Conservation (phyloP, 225 moss, liverwort and hornwort genomes). For the Physcomitrium patens region DNA sequence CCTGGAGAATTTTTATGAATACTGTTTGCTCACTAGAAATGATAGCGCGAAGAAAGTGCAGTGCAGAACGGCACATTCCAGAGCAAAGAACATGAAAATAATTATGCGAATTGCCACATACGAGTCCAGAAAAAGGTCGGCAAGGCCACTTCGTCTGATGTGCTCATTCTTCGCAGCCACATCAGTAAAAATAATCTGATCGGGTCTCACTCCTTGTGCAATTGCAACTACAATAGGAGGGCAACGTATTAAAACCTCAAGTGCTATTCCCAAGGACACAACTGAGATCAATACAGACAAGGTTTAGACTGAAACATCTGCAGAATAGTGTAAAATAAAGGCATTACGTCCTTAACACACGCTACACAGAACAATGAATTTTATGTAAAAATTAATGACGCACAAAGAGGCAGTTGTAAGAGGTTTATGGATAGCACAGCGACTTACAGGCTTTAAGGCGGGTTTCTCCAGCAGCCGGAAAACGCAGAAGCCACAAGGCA, state of each 20-base stretch:
- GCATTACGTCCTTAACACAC: background rate
- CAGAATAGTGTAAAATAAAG: constrained; percentile 3
- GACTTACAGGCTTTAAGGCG: constrained; percentile 91
- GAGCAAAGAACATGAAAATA: background rate
- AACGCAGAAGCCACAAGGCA: constrained; percentile 95
- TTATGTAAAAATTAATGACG: background rate
- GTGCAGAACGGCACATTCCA: background rate
- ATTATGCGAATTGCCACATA: constrained; percentile 37
- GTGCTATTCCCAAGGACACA: background rate
- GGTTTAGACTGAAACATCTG: background rate
- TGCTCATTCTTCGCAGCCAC: constrained; percentile 98
- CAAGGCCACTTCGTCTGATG: constrained; percentile 86
- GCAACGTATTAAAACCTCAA: background rate
- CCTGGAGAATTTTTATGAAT: background rate
- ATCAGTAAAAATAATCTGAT: constrained; percentile 97
- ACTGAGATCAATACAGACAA: background rate
- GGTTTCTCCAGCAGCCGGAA: constrained; percentile 95
- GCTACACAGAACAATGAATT: background rate
- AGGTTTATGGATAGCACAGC: background rate
- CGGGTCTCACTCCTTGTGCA: constrained; percentile 87
- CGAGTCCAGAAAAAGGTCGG: constrained; percentile 97
- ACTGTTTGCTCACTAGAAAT: background rate
- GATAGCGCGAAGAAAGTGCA: background rate
- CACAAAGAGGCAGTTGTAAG: background rate
- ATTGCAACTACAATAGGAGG: constrained; percentile 70